These are phyloP conservation scores for Dorcoceras hygrometricum DNA, from an alignment of 257 asterid genomes.

Conservation along the genomic window DNA sequence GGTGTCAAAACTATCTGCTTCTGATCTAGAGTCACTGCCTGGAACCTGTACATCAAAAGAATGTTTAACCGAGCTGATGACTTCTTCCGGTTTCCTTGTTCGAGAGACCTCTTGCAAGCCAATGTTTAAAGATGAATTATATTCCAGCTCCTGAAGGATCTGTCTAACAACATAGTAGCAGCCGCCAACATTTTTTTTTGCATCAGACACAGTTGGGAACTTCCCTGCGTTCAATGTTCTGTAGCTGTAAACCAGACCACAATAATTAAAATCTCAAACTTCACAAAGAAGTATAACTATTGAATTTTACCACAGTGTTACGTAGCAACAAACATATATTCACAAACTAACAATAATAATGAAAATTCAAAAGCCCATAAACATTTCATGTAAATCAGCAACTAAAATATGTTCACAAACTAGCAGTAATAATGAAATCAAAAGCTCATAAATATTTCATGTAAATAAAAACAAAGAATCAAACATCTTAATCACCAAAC, in stretches of 20 bases:
- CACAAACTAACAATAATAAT: neutral
- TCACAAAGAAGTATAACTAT: neutral
- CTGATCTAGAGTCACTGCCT: constrained; percentile 7
- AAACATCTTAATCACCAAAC: neutral
- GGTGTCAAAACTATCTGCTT: constrained; percentile 1
- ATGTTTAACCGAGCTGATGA: neutral
- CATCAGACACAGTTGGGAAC: constrained; percentile 50
- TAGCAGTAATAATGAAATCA: neutral
- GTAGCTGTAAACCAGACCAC: constrained; percentile 48
- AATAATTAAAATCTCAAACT: constrained; percentile 14
- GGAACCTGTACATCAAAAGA: neutral
- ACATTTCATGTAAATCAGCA: too few species aligned
- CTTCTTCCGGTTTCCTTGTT: constrained; percentile 18
- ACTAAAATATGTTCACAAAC: neutral
- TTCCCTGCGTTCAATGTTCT: constrained; percentile 71
- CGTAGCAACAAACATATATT: too few species aligned
- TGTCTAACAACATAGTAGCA: constrained; percentile 44
- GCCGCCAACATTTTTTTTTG: constrained; percentile 59
- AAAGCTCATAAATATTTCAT: neutral
- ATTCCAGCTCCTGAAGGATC: constrained; percentile 56
- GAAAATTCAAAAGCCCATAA: neutral
- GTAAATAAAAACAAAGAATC: neutral
- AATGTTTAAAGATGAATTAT: constrained; percentile 34
- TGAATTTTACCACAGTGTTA: neutral
- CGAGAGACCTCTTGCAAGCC: constrained; percentile 28